Conservation (phyloP, 305 asterid species). For the Ilex paraguariensis region DNA sequence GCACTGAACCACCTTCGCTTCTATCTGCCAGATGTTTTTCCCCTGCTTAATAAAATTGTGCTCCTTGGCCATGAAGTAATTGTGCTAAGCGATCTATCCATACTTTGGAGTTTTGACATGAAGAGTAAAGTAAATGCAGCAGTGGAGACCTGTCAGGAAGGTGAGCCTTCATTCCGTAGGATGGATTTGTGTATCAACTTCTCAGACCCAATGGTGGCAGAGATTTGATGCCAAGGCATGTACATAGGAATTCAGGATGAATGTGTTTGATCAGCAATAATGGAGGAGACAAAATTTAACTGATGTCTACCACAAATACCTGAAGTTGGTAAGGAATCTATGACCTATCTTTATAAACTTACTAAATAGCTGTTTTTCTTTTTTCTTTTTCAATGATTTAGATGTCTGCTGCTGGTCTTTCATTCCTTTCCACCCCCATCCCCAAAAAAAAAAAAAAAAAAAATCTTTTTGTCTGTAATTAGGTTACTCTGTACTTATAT, state of each 20-base stretch:
- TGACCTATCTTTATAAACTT: too few relatives aligned
- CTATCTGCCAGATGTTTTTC: conserved; percentile 77
- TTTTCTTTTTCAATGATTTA: too few relatives aligned
- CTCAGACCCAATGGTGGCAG: conserved; percentile 50
- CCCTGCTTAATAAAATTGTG: conserved; percentile 56
- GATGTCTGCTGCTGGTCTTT: too few relatives aligned
- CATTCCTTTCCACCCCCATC: too few relatives aligned
- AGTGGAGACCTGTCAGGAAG: conserved; percentile 65
- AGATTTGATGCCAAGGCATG: conserved; percentile 45
- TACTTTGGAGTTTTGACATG: conserved; percentile 65
- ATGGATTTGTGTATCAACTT: conserved; percentile 67
- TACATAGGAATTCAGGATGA: conserved; percentile 81
- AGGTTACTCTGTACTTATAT: too few relatives aligned
- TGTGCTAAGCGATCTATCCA: conserved; percentile 66
- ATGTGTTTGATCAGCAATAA: too few relatives aligned
- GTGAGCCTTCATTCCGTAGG: conserved; percentile 54
- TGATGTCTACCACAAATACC: conserved; percentile 52
- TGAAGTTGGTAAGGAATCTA: conserved; percentile 47
- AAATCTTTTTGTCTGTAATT: too few relatives aligned
- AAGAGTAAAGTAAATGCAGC: conserved; percentile 85
- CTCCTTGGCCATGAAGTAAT: conserved; percentile 94
- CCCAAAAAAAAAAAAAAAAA: too few relatives aligned
- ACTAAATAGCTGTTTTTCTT: too few relatives aligned
- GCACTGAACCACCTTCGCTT: conserved; percentile 73
- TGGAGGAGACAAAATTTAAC: conserved; percentile 37